phyloP scores from a whole-genome alignment of 164 flowering plant species.

The Pachysandra terminalis region DNA sequence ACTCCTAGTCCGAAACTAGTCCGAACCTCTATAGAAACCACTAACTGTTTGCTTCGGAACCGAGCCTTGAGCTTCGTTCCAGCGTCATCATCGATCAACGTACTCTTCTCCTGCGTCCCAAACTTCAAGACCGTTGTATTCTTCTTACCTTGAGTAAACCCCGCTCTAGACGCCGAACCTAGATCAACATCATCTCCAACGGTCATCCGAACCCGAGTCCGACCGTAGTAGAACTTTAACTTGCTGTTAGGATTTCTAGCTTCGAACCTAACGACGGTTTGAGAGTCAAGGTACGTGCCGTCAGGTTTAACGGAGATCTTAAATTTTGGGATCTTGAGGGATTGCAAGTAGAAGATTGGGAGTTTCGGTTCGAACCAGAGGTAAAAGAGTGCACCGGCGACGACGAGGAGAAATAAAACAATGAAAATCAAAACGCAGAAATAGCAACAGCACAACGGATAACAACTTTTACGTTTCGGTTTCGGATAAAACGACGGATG shows the following conservation, averaged over 20 bases:
- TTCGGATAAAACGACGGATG: conserved; percentile 32
- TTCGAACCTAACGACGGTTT: conserved; percentile 32
- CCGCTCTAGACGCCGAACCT: conserved; percentile 29
- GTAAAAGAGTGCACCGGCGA: conserved; percentile 34
- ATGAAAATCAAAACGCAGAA: conserved; percentile 20
- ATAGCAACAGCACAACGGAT: conserved; percentile 43
- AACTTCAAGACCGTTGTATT: conserved; percentile 47
- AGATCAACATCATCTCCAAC: conserved; percentile 27
- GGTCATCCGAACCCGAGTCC: conserved; percentile 19
- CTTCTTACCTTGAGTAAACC: conserved; percentile 34
- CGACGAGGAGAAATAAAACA: conserved; percentile 16
- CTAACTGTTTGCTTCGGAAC: conserved; percentile 25
- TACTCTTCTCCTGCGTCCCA: conserved; percentile 19
- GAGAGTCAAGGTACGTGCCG: conserved; percentile 44
- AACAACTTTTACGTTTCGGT: conserved; percentile 22
- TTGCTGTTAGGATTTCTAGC: conserved; percentile 45
- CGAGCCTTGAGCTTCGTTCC: conserved; percentile 32
- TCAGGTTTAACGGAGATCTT: conserved; percentile 34
- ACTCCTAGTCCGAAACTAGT: conserved; percentile 33
- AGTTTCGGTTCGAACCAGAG: conserved; percentile 52
- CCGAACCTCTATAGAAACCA: conserved; percentile 29
- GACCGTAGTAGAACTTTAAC: conserved; percentile 30
- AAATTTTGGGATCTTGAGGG: conserved; percentile 31
- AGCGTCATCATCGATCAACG: conserved; percentile 26
- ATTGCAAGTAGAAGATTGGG: conserved; percentile 48